A percentile compares a stretch with the other conserved stretches of the same genome.
Conservation (phyloP, 73 alveolate species). For the Paramecium sexaurelia region DNA sequence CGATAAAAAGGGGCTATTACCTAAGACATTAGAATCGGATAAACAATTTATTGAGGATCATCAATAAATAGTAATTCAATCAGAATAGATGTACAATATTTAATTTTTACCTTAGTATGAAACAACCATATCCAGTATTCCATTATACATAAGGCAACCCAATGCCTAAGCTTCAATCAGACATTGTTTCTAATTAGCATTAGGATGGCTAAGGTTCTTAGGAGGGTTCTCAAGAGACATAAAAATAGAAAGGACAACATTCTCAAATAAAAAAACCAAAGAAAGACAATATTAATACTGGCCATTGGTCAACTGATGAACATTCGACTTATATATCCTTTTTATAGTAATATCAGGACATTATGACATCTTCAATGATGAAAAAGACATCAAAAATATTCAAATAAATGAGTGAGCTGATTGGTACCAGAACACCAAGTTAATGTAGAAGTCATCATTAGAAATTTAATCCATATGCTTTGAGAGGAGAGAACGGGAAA, state of each 20-base stretch:
- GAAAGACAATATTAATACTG: slow-evolving; percentile 38
- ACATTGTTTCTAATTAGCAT: slow-evolving; percentile 27
- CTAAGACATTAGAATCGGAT: slow-evolving; percentile 44
- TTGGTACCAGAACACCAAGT: slow-evolving; percentile 58
- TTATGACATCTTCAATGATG: slow-evolving; percentile 59
- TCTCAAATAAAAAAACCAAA: slow-evolving; percentile 34
- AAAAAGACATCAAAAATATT: slow-evolving; percentile 55
- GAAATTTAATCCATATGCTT: slow-evolving; percentile 52
- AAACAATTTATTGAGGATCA: background rate
- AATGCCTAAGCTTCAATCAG: slow-evolving; percentile 30
- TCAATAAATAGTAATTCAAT: background rate
- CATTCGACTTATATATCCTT: slow-evolving; percentile 26
- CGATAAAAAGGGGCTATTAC: slow-evolving; percentile 24
- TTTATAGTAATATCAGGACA: slow-evolving; percentile 25
- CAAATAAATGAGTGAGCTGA: slow-evolving; percentile 55
- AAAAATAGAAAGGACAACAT: slow-evolving; percentile 42
- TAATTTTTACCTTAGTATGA: background rate
- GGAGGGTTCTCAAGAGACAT: slow-evolving; percentile 19
- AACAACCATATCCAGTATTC: slow-evolving; percentile 21
- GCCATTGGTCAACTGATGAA: slow-evolving; percentile 56
- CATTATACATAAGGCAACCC: slow-evolving; percentile 26
- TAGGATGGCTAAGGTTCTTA: slow-evolving; percentile 27
- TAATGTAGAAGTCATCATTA: slow-evolving; percentile 54
- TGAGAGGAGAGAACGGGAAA: slow-evolving; percentile 55
- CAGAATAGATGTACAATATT: background rate